Base-by-base conservation (phyloP, 352 stramenopile genomes). In the Phytopythium montanum region DNA sequence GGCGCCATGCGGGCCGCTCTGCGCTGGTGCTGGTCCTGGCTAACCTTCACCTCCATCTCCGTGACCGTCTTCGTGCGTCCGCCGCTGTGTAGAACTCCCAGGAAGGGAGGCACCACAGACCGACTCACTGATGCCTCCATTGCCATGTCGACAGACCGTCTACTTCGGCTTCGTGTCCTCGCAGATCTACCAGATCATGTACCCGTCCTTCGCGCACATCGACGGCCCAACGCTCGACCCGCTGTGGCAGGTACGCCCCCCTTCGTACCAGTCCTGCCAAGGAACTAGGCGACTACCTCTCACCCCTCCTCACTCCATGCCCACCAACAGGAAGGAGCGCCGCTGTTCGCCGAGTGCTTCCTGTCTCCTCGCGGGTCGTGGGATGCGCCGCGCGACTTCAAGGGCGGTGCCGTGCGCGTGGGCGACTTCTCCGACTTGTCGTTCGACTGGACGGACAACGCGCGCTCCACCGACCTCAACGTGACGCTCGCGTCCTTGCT, bases 101-200 rank as follows among this genome's bases (percentile, higher is more conserved):
- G 2, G 21, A 29, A 12, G 4, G 0, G 18, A 44, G 14, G n/a
- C n/a, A n/a, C n/a, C n/a, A n/a, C n/a, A 21, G 6, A 4, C 16
- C 18, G 38, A 21, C 16, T 19, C n/a, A 5, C 19, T 38, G 33
- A 8, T 38, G 5, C 8, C 33, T 8, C 33, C 14, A 8, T 38
- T 12, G 33, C 33, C 14, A 12, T 12, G 3, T 60, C 28, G 66
- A 0, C 68, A 90, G 81, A 60, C 67, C 28, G 56, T 60, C 26
- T 90, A 90, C 66, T 87, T 88, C 66, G 61, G 59, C 29, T 86
- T 78, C 51, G 78, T 80, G 41, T 67, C 65, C 51, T 60, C 68
- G 21, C 56, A 92, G 82, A 65, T 92, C 54, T 88, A 85, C 65
- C 57, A 60, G 56, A 90, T 92, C 68, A 88, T 90, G 69, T 83